Percentiles rank a stretch among this genome's conserved stretches.
phyloP scores from a whole-genome alignment of 148 eudicot species.

The Cornus florida region DNA sequence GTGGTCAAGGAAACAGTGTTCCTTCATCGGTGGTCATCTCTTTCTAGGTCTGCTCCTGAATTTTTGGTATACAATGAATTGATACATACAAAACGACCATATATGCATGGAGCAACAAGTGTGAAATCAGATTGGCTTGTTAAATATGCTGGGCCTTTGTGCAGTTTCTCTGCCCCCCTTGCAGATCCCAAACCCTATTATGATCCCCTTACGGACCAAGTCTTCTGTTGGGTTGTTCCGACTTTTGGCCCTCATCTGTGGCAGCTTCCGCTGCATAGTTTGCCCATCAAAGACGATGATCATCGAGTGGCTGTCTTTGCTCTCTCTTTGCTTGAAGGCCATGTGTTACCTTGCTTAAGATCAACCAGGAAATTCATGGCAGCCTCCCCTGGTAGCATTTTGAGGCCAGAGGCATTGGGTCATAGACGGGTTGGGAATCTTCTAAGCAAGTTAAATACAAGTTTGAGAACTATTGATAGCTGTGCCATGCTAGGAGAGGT shows the following conservation, averaged over 20 bases:
- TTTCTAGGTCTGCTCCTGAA: conserved; percentile 65
- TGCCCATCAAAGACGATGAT: conserved; percentile 52
- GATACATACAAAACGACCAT: conserved; percentile 57
- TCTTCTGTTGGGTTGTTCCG: conserved; percentile 57
- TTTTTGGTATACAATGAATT: conserved; percentile 78
- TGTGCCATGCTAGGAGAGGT: conserved; percentile 43
- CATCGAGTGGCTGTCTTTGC: conserved; percentile 61
- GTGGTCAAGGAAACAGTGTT: conserved; percentile 59
- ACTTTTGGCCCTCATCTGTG: conserved; percentile 67
- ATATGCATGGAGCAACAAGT: conserved; percentile 72
- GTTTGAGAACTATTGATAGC: conserved; percentile 51
- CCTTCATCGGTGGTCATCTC: conserved; percentile 70
- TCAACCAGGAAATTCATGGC: conserved; percentile 46
- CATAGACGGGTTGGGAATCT: conserved; percentile 75
- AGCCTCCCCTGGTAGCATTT: conserved; percentile 53
- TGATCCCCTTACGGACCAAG: conserved; percentile 55
- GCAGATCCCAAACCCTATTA: conserved; percentile 63
- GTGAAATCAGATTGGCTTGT: conserved; percentile 80
- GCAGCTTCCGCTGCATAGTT: conserved; percentile 58
- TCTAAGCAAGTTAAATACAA: conserved; percentile 47
- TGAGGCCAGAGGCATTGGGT: conserved; percentile 68
- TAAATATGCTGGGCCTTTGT: conserved; percentile 55
- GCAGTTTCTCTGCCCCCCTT: conserved; percentile 62
- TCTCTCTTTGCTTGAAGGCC: conserved; percentile 75
- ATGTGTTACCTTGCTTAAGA: conserved; percentile 73